Conservation (phyloP, 179 eudicot species). For the Sideroxylon spinosum region DNA sequence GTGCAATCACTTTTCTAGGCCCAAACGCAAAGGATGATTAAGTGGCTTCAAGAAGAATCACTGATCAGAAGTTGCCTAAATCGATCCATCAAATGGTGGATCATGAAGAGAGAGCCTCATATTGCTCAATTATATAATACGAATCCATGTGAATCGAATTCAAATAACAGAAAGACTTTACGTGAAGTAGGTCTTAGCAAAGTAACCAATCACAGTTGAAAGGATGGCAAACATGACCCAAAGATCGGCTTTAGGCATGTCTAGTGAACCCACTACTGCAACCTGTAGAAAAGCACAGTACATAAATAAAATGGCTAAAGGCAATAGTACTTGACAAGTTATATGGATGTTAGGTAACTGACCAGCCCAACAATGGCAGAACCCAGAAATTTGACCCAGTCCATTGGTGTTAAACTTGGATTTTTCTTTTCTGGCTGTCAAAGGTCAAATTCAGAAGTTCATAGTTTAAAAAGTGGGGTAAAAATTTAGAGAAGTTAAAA, state of each 20-base stretch:
- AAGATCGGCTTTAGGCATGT: conserved; percentile 58
- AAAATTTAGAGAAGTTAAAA: neutral
- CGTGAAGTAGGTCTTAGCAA: conserved; percentile 97
- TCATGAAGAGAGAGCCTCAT: neutral
- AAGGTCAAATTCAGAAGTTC: conserved; percentile 13
- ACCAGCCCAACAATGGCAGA: conserved; percentile 86
- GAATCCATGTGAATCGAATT: conserved; percentile 2
- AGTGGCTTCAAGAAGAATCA: conserved; percentile 3
- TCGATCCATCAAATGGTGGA: neutral
- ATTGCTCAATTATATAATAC: neutral
- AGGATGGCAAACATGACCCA: conserved; percentile 73
- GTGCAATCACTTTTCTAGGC: neutral
- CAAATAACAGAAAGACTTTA: conserved; percentile 21
- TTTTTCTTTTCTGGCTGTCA: conserved; percentile 85
- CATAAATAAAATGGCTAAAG: neutral
- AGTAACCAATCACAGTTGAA: conserved; percentile 68
- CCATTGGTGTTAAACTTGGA: conserved; percentile 91
- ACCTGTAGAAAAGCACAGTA: conserved; percentile 40
- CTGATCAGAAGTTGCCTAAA: neutral
- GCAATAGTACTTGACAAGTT: neutral
- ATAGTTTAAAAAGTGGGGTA: neutral
- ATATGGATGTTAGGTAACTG: conserved; percentile 24
- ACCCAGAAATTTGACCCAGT: conserved; percentile 75
- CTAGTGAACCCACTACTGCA: conserved; percentile 64
- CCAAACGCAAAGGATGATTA: neutral